Evolutionary conservation across 768 basidiomycete species (phyloP).

Genomic region (Termitomyces sp.): DNA sequence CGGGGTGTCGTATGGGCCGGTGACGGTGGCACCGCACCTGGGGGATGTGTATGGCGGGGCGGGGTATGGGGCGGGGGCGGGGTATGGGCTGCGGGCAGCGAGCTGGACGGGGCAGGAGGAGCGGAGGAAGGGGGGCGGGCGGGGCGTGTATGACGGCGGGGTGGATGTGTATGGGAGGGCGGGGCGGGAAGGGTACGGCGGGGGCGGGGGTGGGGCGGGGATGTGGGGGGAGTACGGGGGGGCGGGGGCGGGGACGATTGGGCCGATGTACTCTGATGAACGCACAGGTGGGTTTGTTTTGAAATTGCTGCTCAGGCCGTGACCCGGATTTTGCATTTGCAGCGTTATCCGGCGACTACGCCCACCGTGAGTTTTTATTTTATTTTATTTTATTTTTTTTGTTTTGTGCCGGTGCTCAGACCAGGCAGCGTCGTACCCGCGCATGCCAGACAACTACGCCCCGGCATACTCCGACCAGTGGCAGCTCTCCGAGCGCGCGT

Average conservation of each 20-base stretch:
- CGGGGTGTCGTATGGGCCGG: not conserved
- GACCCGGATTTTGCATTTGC: not conserved
- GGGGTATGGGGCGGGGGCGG: slow-evolving; percentile 18
- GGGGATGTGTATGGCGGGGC: slow-evolving; percentile 11
- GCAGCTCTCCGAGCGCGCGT: slow-evolving; percentile 49
- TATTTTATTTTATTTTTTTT: not conserved
- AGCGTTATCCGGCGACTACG: slow-evolving; percentile 40
- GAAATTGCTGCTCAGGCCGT: not conserved
- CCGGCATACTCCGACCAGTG: slow-evolving; percentile 22
- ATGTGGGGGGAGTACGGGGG: slow-evolving; percentile 14
- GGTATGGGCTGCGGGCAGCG: slow-evolving; percentile 58
- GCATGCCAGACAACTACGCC: slow-evolving; percentile 12
- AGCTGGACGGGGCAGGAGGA: slow-evolving; percentile 34
- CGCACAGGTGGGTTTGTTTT: slow-evolving; percentile 43
- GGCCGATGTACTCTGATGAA: slow-evolving; percentile 51
- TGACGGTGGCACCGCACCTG: not conserved
- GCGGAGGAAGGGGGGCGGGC: slow-evolving; percentile 16
- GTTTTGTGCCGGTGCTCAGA: too few relatives aligned
- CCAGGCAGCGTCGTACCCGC: not conserved
- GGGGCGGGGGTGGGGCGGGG: slow-evolving; percentile 20
- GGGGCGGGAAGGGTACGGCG: slow-evolving; percentile 14
- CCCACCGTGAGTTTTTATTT: slow-evolving; percentile 27
- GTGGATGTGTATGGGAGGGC: slow-evolving; percentile 10
- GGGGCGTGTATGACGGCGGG: not conserved
- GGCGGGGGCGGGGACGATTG: not conserved